Conservation (phyloP, 768 basidiomycete species). For the Myochromella boudieri region DNA sequence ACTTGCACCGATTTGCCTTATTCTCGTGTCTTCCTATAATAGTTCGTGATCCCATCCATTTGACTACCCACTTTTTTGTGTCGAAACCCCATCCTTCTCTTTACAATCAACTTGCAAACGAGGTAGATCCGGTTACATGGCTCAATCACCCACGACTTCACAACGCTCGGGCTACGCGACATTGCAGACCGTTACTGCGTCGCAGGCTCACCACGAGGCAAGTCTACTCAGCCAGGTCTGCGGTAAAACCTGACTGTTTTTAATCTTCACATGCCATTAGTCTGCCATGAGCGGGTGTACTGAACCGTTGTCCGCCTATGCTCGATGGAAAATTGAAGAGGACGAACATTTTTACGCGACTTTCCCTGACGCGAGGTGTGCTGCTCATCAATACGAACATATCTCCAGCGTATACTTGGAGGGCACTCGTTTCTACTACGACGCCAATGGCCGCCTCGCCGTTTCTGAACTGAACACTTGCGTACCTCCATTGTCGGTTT, state of each 20-base stretch:
- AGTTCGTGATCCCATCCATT: constrained; percentile 12
- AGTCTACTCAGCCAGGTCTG: neutral
- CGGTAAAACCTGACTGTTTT: neutral
- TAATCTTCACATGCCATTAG: constrained; percentile 7
- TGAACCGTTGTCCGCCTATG: constrained; percentile 24
- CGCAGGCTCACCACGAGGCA: constrained; percentile 7
- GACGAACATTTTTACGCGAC: constrained; percentile 39
- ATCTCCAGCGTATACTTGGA: constrained; percentile 12
- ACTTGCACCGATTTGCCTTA: constrained; percentile 12
- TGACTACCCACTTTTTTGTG: constrained; percentile 8
- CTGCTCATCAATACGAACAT: constrained; percentile 17
- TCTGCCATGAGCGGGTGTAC: constrained; percentile 8
- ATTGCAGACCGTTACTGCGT: neutral
- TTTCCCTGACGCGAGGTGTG: constrained; percentile 34
- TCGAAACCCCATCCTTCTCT: constrained; percentile 4
- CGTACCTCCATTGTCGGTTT: no score
- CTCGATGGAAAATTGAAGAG: constrained; percentile 32
- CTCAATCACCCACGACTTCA: neutral
- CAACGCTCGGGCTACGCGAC: constrained; percentile 1
- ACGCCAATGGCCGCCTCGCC: constrained; percentile 7
- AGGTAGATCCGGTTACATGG: neutral
- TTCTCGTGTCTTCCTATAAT: constrained; percentile 8
- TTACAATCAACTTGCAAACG: constrained; percentile 1
- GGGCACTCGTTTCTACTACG: constrained; percentile 15
- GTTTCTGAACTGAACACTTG: neutral